Evolutionary conservation across 805 yeast species (phyloP).

Genomic region (Yamadazyma takamatsuzukensis): DNA sequence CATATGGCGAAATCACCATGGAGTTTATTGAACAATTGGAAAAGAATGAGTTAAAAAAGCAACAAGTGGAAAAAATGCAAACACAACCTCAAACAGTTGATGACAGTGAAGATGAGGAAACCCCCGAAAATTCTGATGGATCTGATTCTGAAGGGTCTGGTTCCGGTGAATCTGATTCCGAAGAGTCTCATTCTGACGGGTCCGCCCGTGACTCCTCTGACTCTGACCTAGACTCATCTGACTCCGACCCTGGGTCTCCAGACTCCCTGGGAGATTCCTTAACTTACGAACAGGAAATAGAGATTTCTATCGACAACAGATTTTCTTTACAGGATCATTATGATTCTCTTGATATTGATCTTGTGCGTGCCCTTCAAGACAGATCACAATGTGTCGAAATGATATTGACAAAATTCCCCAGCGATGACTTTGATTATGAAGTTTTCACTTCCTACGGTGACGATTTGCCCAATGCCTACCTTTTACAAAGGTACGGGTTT

Average conservation of each 20-base stretch:
- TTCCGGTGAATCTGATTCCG: neutral
- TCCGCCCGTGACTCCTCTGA: no score
- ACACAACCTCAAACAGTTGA: no score
- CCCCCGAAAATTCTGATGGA: conserved; percentile 2
- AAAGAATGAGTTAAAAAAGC: conserved; percentile 18
- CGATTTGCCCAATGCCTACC: conserved; percentile 57
- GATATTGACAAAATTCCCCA: conserved; percentile 41
- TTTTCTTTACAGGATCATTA: no score
- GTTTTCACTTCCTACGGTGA: conserved; percentile 80
- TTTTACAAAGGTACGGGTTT: conserved; percentile 80
- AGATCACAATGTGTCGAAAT: conserved; percentile 67
- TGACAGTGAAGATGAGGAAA: conserved; percentile 14
- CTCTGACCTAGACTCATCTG: no score
- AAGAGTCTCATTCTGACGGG: no score
- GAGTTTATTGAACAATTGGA: conserved; percentile 27
- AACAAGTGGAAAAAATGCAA: conserved; percentile 2
- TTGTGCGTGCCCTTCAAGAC: conserved; percentile 32
- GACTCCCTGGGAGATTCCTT: no score
- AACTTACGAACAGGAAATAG: no score
- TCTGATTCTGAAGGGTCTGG: neutral
- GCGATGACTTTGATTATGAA: conserved; percentile 46
- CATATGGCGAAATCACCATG: conserved; percentile 16
- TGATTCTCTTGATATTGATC: conserved; percentile 19
- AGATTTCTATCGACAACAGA: no score
- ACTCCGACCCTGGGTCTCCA: no score